Conservation (phyloP, 441 rosid species). For the Rhodomyrtus psidioides region DNA sequence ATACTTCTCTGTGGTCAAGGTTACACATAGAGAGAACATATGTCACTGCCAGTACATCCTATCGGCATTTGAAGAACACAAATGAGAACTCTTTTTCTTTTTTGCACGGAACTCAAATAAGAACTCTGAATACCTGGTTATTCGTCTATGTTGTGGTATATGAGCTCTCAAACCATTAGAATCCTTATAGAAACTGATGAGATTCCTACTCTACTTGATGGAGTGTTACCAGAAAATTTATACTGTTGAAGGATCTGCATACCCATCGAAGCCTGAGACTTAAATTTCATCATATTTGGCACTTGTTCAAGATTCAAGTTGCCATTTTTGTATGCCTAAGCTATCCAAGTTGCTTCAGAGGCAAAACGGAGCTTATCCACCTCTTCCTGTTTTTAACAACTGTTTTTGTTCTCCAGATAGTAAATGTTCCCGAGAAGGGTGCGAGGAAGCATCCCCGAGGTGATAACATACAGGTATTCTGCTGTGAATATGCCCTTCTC, state of each 20-base stretch:
- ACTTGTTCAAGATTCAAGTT: neutral
- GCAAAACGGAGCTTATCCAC: neutral
- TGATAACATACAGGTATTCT: conserved; percentile 80
- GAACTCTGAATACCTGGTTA: neutral
- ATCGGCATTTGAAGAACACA: neutral
- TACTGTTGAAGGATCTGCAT: neutral
- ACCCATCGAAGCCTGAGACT: neutral
- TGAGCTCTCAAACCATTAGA: neutral
- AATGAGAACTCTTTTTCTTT: neutral
- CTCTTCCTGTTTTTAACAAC: neutral
- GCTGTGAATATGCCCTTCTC: neutral
- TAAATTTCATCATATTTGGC: neutral
- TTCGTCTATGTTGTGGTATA: neutral
- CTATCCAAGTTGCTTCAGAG: neutral
- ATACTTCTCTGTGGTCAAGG: neutral
- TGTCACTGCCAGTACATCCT: neutral
- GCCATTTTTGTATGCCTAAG: neutral
- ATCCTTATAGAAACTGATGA: neutral
- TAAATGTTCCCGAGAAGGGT: conserved; percentile 96
- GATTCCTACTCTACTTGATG: neutral
- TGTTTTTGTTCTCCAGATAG: conserved; percentile 44
- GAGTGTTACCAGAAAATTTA: neutral
- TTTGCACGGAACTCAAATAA: neutral
- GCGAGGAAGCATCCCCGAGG: conserved; percentile 98
- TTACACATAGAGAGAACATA: neutral